Percentiles rank a stretch among this genome's conserved stretches.
Evolutionary conservation across 805 yeast genomes (phyloP).

Genomic region (Hanseniaspora thailandica): DNA sequence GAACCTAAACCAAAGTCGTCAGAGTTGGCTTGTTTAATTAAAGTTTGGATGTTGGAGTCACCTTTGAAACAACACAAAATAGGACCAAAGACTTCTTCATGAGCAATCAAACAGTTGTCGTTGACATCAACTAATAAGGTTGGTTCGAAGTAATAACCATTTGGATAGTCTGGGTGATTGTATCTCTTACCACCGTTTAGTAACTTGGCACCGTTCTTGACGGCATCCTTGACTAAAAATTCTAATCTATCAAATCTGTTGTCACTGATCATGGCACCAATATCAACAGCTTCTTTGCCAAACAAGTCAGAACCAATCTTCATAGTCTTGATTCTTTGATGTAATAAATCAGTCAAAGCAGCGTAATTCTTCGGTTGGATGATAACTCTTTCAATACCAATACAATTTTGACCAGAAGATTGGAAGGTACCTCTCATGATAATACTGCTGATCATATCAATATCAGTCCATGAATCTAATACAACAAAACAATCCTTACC

Average conservation of each 20-base stretch:
- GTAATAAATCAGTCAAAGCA: conserved; percentile 43
- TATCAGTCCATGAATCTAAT: conserved; percentile 62
- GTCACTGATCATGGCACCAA: conserved; percentile 90
- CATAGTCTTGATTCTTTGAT: conserved; percentile 45
- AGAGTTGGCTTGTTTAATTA: conserved; percentile 65
- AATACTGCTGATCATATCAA: conserved; percentile 54
- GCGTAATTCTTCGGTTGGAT: conserved; percentile 63
- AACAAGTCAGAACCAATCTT: conserved; percentile 87
- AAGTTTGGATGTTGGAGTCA: conserved; percentile 42
- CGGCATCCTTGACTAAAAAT: conserved; percentile 58
- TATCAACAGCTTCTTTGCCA: conserved; percentile 77
- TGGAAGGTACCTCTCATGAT: conserved; percentile 93
- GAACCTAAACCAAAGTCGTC: conserved; percentile 87
- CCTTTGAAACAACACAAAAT: conserved; percentile 72
- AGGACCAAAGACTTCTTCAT: conserved; percentile 92
- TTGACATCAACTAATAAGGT: conserved; percentile 77
- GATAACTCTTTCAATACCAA: conserved; percentile 90
- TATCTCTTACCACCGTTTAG: conserved; percentile 71
- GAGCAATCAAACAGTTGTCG: conserved; percentile 64
- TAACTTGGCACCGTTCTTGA: conserved; percentile 65
- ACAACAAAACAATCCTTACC: conserved; percentile 91
- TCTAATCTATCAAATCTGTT: conserved; percentile 61
- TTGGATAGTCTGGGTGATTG: conserved; percentile 84
- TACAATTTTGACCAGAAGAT: conserved; percentile 95
- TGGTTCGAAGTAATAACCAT: conserved; percentile 88